A percentile compares a stretch with the other conserved stretches of the same genome.
Conservation (phyloP, 805 yeast genomes). For the Dipodascus geniculatus region DNA sequence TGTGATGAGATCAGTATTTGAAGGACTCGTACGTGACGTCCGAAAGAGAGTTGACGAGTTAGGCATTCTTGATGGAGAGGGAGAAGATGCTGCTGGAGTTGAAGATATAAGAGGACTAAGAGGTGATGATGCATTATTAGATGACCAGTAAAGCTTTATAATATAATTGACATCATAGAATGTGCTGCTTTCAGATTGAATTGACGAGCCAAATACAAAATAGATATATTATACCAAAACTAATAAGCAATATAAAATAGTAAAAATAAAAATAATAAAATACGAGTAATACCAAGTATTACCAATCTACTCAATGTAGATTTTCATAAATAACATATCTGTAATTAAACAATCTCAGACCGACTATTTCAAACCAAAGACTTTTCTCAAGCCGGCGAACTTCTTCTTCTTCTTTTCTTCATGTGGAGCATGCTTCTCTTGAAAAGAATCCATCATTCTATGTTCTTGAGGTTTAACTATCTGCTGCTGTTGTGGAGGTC, state of each 20-base stretch:
- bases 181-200: no score
- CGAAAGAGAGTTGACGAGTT: constrained; percentile 67
- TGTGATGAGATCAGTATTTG: constrained; percentile 71
- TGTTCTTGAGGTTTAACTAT: neutral
- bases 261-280: neutral
- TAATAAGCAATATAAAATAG: neutral
- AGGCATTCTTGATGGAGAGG: constrained; percentile 24
- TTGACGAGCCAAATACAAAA: neutral
- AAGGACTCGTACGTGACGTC: constrained; percentile 83
- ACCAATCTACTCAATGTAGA: neutral
- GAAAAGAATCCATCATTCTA: neutral
- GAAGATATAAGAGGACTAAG: constrained; percentile 1
- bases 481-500: constrained; percentile 2
- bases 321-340: neutral
- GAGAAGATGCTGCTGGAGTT: constrained; percentile 20
- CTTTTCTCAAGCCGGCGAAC: constrained; percentile 11
- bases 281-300: no score
- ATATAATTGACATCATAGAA: no score
- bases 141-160: neutral
- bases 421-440: neutral
- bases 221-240: neutral
- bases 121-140: neutral
- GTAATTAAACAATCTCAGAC: neutral
- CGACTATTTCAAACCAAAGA: constrained; percentile 25
- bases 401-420: constrained; percentile 11